Conservation (phyloP, 2,329 filamentous ascomycete species). For the Claviceps arundinis region DNA sequence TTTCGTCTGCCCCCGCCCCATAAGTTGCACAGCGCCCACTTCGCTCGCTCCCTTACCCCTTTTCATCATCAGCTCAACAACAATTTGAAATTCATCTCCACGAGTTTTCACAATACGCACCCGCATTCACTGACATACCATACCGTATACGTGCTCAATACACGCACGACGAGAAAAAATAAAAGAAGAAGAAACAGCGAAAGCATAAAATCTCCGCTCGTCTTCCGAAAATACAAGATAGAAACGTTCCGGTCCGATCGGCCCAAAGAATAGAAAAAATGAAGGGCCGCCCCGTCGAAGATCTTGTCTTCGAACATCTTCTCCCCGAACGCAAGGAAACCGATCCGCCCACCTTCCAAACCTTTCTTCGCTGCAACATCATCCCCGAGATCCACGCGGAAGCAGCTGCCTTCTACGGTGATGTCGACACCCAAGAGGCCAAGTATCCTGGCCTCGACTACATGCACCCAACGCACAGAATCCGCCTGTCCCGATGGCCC, state of each 20-base stretch:
- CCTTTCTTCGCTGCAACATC: conserved; percentile 55
- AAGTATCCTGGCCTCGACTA: conserved; percentile 77
- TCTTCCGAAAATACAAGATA: neutral
- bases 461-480: conserved; percentile 56
- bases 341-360: conserved; percentile 60
- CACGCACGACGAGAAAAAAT: neutral
- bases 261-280: conserved; percentile 29
- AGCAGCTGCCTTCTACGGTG: conserved; percentile 65
- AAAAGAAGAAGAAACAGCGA: neutral
- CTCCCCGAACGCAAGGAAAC: conserved; percentile 53
- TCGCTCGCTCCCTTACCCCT: too few species aligned
- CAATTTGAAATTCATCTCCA: too few species aligned
- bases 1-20: too few species aligned
- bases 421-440: conserved; percentile 65
- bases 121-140: too few species aligned
- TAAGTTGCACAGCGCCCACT: too few species aligned
- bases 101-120: too few species aligned
- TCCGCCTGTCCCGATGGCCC: conserved; percentile 62
- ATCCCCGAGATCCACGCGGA: conserved; percentile 69
- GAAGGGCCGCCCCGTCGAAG: conserved; percentile 58
- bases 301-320: conserved; percentile 62
- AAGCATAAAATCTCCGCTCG: too few species aligned
- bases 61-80: too few species aligned
- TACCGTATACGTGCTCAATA: too few species aligned
- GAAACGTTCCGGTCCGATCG: neutral